A percentile compares a stretch with the other conserved stretches of the same genome.
These are phyloP conservation scores for Lipomyces japonicus DNA, from an alignment of 805 yeast genomes.

Conservation along the genomic window DNA sequence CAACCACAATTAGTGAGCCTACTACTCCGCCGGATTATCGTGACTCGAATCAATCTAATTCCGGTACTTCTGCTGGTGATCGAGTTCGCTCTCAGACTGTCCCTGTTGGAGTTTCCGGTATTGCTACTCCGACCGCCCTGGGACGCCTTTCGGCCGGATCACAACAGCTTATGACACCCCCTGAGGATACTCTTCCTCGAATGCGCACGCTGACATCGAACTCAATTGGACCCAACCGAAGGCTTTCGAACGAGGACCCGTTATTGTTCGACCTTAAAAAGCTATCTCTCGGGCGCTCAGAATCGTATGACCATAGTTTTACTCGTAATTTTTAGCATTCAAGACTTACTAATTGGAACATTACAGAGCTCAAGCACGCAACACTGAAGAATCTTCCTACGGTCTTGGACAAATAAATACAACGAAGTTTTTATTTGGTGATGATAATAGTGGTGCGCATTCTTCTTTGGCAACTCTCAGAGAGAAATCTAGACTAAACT, in stretches of 20 bases:
- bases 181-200: constrained; percentile 25
- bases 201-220: constrained; percentile 25
- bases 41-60: constrained; percentile 10
- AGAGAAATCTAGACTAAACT: constrained; percentile 24
- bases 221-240: constrained; percentile 22
- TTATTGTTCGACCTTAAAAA: constrained; percentile 15
- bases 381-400: constrained; percentile 18
- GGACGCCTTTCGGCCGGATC: constrained; percentile 14
- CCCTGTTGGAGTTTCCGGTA: constrained; percentile 24
- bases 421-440: constrained; percentile 24
- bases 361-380: constrained; percentile 6
- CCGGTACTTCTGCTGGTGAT: constrained; percentile 9
- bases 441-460: constrained; percentile 6
- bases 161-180: constrained; percentile 28
- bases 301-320: neutral
- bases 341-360: neutral
- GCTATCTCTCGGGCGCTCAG: constrained; percentile 11
- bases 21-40: constrained; percentile 32
- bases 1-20: constrained; percentile 28
- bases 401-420: constrained; percentile 22
- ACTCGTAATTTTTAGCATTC: no score
- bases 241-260: constrained; percentile 23
- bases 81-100: constrained; percentile 26
- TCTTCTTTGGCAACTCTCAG: constrained; percentile 8
- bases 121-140: constrained; percentile 21